Conservation (phyloP, 1,284 basidiomycete genomes). For the Macrocystidia cucumis region DNA sequence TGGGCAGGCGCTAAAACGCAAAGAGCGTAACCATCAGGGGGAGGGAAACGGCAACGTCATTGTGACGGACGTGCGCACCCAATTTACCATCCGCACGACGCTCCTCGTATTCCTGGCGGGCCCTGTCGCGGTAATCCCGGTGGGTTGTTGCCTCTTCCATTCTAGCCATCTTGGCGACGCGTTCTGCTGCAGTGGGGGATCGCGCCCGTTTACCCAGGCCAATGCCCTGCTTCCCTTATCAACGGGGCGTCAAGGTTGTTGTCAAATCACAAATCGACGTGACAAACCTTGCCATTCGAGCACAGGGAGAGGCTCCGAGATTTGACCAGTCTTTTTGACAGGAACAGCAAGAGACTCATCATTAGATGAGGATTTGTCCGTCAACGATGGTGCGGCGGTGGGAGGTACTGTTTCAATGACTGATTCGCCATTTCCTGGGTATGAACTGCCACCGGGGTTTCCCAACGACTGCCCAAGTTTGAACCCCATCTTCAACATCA, state of each 20-base stretch:
- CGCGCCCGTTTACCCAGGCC: slow-evolving; percentile 61
- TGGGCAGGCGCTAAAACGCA: slow-evolving; percentile 42
- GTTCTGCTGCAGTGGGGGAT: slow-evolving; percentile 54
- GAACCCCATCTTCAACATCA: slow-evolving; percentile 90
- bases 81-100: slow-evolving; percentile 63
- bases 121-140: slow-evolving; percentile 56
- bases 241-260: slow-evolving; percentile 1
- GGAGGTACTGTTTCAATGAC: slow-evolving; percentile 10
- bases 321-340: slow-evolving; percentile 27
- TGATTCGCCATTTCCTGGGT: background rate
- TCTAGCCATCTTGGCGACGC: slow-evolving; percentile 62
- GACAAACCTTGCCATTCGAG: slow-evolving; percentile 66
- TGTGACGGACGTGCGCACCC: slow-evolving; percentile 17
- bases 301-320: slow-evolving; percentile 57
- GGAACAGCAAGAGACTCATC: slow-evolving; percentile 7
- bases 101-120: slow-evolving; percentile 65
- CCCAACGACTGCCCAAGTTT: slow-evolving; percentile 74
- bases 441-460: slow-evolving; percentile 20
- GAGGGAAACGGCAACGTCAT: slow-evolving; percentile 1
- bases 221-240: slow-evolving; percentile 74
- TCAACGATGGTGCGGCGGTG: slow-evolving; percentile 9
- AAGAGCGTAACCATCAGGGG: slow-evolving; percentile 4
- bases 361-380: slow-evolving; percentile 6
- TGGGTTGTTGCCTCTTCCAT: slow-evolving; percentile 44
- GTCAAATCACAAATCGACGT: slow-evolving; percentile 4